Conservation (phyloP, 495 filamentous ascomycete species). For the Pyrenula massariospora region DNA sequence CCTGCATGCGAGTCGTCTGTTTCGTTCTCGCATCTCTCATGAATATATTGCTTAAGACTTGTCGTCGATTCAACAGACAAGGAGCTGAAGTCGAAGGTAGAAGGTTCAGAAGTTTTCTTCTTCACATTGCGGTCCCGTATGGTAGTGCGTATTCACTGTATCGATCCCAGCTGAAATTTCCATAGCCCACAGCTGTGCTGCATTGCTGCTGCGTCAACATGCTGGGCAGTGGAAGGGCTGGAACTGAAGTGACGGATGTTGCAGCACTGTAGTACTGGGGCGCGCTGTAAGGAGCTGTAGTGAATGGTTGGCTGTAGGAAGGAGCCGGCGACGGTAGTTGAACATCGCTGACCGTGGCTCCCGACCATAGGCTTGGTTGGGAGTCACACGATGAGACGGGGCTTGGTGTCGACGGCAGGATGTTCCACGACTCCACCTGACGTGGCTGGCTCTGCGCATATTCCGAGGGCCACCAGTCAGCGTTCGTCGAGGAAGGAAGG, state of each 20-base stretch:
- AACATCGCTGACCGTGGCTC: slow-evolving; percentile 44
- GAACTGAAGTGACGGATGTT: slow-evolving; percentile 42
- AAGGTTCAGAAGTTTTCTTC: slow-evolving; percentile 7
- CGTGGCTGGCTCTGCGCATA: slow-evolving; percentile 40
- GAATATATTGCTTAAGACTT: not conserved
- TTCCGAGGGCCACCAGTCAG: slow-evolving; percentile 65
- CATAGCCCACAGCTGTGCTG: slow-evolving; percentile 50
- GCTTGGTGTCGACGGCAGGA: slow-evolving; percentile 77
- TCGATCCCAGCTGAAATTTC: slow-evolving; percentile 68
- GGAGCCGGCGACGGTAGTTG: slow-evolving; percentile 64
- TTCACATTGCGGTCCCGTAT: slow-evolving; percentile 48
- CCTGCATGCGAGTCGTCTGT: slow-evolving; percentile 24
- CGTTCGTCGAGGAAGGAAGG: slow-evolving; percentile 73
- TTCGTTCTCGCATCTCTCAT: slow-evolving; percentile 10
- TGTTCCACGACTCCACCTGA: slow-evolving; percentile 84
- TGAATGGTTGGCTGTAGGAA: slow-evolving; percentile 69
- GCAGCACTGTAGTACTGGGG: slow-evolving; percentile 56
- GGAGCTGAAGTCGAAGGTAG: not conserved
- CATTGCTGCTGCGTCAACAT: slow-evolving; percentile 76
- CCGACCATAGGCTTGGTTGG: slow-evolving; percentile 67
- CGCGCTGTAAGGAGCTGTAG: slow-evolving; percentile 57
- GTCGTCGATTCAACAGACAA: not conserved
- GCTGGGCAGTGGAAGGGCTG: slow-evolving; percentile 77
- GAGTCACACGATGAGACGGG: slow-evolving; percentile 61
- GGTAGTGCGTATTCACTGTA: slow-evolving; percentile 46